These are phyloP conservation scores for Colletotrichum sp. DNA, from an alignment of 2,329 filamentous ascomycete species.

Conservation along the genomic window DNA sequence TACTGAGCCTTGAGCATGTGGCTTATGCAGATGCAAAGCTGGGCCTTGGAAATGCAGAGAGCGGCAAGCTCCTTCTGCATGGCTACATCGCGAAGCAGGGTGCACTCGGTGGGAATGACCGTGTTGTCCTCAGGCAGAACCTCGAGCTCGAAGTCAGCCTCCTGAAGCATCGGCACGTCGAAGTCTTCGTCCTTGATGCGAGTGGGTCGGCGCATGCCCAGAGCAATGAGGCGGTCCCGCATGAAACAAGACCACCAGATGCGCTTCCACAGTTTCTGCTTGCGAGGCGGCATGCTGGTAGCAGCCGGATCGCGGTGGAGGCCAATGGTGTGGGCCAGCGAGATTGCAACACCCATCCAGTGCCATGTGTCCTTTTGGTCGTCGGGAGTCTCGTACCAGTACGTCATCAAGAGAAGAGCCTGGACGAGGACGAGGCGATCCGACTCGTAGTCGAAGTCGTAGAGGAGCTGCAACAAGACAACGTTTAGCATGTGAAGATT, in stretches of 20 bases:
- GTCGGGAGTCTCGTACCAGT: conserved; percentile 97
- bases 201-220: conserved; percentile 92
- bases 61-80: conserved; percentile 81
- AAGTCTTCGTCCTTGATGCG: conserved; percentile 93
- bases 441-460: conserved; percentile 94
- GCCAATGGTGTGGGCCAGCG: conserved; percentile 90
- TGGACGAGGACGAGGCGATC: conserved; percentile 91
- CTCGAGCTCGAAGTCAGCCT: conserved; percentile 84
- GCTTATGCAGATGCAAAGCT: conserved; percentile 87
- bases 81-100: conserved; percentile 69
- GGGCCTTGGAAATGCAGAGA: conserved; percentile 92
- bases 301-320: conserved; percentile 83
- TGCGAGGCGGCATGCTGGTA: conserved; percentile 74
- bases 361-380: conserved; percentile 99
- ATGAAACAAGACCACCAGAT: conserved; percentile 99
- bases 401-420: conserved; percentile 88
- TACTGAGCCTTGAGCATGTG: conserved; percentile 91
- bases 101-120: conserved; percentile 73
- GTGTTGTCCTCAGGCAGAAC: conserved; percentile 70
- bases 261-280: conserved; percentile 87
- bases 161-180: conserved; percentile 86
- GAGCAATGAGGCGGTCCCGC: conserved; percentile 87
- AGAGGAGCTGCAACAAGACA: conserved; percentile 66
- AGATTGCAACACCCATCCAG: conserved; percentile 97
- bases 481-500: conserved; percentile 28